Conservation (phyloP, 2,329 filamentous ascomycete genomes). For the Neofusicoccum ribis region DNA sequence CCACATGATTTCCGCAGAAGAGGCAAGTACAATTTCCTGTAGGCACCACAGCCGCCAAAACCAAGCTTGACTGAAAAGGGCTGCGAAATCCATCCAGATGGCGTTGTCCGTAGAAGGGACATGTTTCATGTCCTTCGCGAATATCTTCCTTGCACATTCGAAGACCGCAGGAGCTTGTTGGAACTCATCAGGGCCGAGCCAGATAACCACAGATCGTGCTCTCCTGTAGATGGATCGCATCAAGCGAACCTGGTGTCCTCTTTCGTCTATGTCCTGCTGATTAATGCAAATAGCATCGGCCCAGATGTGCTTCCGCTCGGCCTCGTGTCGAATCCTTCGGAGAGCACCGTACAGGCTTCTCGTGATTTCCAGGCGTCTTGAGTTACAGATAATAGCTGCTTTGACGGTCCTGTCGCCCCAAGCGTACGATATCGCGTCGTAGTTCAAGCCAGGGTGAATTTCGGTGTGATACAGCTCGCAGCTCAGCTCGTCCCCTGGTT, state of each 20-base stretch:
- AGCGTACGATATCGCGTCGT: constrained; percentile 22
- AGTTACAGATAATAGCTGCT: not conserved
- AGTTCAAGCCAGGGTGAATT: not conserved
- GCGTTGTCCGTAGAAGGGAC: not conserved
- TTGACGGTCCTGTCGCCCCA: constrained; percentile 18
- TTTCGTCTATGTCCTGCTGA: constrained; percentile 19
- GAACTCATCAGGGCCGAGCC: constrained; percentile 9
- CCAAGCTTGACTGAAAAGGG: not conserved
- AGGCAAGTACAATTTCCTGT: constrained; percentile 2
- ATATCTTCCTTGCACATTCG: not conserved
- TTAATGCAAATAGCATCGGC: constrained; percentile 23
- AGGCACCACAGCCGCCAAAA: constrained; percentile 14
- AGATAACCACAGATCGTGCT: constrained; percentile 17
- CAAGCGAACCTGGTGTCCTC: constrained; percentile 20
- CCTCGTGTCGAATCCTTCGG: constrained; percentile 6
- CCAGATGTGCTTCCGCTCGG: constrained; percentile 16
- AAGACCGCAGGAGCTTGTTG: not conserved
- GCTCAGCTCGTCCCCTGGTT: not conserved
- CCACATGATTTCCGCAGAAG: constrained; percentile 2
- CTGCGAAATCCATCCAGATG: not conserved
- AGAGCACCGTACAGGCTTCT: constrained; percentile 11
- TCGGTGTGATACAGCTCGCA: not conserved
- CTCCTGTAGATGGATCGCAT: constrained; percentile 21
- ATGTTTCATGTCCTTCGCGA: not conserved
- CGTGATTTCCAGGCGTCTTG: not conserved